A percentile compares a stretch with the other conserved stretches of the same genome.
Evolutionary conservation across 1,284 basidiomycete genomes (phyloP).

Genomic region (Ustilago bromivora): DNA sequence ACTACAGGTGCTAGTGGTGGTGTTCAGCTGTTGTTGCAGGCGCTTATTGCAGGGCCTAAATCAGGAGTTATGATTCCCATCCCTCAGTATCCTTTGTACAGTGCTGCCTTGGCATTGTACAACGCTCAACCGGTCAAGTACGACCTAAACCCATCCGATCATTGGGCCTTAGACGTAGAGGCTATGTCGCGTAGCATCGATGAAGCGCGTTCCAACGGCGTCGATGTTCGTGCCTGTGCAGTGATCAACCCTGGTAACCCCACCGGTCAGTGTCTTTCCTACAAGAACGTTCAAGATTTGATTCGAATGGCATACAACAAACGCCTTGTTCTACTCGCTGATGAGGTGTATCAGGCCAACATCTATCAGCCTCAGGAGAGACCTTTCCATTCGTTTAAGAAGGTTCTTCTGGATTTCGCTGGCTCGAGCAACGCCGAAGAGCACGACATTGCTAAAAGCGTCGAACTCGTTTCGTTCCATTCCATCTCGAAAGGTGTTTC

Average conservation of each 20-base stretch:
- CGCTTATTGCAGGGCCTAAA: conserved; percentile 77
- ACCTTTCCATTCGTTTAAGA: conserved; percentile 67
- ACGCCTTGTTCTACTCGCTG: conserved; percentile 64
- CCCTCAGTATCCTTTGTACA: conserved; percentile 97
- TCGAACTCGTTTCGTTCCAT: conserved; percentile 68
- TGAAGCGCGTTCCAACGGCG: conserved; percentile 77
- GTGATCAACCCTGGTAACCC: conserved; percentile 69
- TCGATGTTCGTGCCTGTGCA: conserved; percentile 62
- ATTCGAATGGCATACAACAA: conserved; percentile 64
- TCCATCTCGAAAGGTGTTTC: conserved; percentile 66
- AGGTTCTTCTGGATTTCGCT: conserved; percentile 63
- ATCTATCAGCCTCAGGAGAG: conserved; percentile 63
- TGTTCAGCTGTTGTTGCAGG: conserved; percentile 86
- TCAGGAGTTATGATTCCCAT: conserved; percentile 93
- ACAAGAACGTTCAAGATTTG: conserved; percentile 62
- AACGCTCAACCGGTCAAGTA: conserved; percentile 87
- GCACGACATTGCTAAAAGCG: conserved; percentile 52
- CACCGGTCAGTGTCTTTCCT: conserved; percentile 62
- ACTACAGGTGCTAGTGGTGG: conserved; percentile 93
- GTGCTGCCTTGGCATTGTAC: conserved; percentile 89
- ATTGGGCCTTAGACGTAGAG: conserved; percentile 85
- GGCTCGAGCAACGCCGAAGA: conserved; percentile 43
- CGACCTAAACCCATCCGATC: conserved; percentile 83
- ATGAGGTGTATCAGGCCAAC: conserved; percentile 69
- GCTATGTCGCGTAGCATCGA: conserved; percentile 79